Percentiles rank a stretch among this genome's conserved stretches.
Conservation (phyloP, 805 yeast genomes). For the Hyphopichia homilentoma region DNA sequence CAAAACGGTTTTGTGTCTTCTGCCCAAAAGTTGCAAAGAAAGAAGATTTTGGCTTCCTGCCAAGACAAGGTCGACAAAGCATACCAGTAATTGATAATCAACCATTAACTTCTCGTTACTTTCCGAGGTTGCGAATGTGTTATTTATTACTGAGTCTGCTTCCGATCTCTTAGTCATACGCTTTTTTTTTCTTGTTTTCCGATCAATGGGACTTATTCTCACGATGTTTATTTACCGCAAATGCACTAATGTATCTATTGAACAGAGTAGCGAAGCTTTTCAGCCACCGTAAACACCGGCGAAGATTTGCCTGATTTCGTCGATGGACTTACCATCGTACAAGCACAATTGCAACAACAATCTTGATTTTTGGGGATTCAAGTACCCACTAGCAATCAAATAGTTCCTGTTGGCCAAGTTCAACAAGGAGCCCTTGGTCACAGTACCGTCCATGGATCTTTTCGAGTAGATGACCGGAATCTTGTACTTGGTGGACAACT, state of each 20-base stretch:
- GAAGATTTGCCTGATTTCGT: slow-evolving; percentile 44
- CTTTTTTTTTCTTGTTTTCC: too few relatives aligned
- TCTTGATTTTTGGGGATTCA: slow-evolving; percentile 64
- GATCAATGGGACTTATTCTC: too few relatives aligned
- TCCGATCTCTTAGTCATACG: too few relatives aligned
- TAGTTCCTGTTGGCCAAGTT: slow-evolving; percentile 23
- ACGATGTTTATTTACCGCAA: too few relatives aligned
- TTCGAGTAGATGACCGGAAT: slow-evolving; percentile 63
- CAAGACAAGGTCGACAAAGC: slow-evolving; percentile 64
- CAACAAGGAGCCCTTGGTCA: slow-evolving; percentile 49
- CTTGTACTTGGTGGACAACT: slow-evolving; percentile 30
- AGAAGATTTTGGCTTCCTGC: slow-evolving; percentile 72
- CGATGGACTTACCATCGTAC: slow-evolving; percentile 32
- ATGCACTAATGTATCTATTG: too few relatives aligned
- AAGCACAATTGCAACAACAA: slow-evolving; percentile 56
- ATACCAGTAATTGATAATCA: too few relatives aligned
- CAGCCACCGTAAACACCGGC: slow-evolving; percentile 52
- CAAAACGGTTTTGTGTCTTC: slow-evolving; percentile 90
- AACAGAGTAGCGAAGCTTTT: too few relatives aligned
- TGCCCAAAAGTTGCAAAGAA: slow-evolving; percentile 95
- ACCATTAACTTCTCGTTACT: too few relatives aligned
- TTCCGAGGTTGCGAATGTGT: too few relatives aligned
- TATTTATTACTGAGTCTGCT: too few relatives aligned
- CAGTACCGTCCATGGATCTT: slow-evolving; percentile 69
- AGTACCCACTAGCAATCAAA: slow-evolving; percentile 59